Percentiles rank a stretch among this genome's conserved stretches.
Conservation (phyloP, 805 yeast species). For the Candida schatavii region DNA sequence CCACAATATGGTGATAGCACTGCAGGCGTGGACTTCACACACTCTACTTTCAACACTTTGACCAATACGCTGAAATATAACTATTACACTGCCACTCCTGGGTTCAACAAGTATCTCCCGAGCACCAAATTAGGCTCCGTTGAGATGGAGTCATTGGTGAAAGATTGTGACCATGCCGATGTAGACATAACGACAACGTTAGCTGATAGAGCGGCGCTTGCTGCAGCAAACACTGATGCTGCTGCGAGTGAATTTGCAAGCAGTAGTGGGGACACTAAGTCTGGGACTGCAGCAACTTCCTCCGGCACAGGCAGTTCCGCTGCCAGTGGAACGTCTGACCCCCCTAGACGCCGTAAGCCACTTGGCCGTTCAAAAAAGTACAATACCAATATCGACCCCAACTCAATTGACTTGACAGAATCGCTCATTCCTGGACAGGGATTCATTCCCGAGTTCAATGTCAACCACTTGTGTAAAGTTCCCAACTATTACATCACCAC, state of each 20-base stretch:
- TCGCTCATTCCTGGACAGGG: slow-evolving; percentile 44
- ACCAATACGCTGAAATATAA: slow-evolving; percentile 33
- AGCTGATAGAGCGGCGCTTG: not conserved
- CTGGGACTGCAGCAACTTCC: not conserved
- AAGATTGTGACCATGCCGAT: slow-evolving; percentile 28
- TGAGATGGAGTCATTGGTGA: slow-evolving; percentile 34
- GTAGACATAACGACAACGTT: slow-evolving; percentile 9
- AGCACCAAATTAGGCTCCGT: slow-evolving; percentile 26
- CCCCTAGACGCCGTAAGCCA: slow-evolving; percentile 18
- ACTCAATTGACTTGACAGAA: slow-evolving; percentile 37
- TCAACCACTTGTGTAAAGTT: slow-evolving; percentile 38
- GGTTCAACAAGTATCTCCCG: slow-evolving; percentile 19
- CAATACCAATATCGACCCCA: slow-evolving; percentile 35
- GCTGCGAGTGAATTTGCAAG: slow-evolving; percentile 8
- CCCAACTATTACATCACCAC: slow-evolving; percentile 40
- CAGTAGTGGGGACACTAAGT: not conserved
- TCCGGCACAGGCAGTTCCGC: not conserved
- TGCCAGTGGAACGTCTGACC: not conserved
- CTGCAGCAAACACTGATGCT: slow-evolving; percentile 1
- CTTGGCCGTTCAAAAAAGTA: slow-evolving; percentile 30
- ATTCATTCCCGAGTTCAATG: slow-evolving; percentile 39
- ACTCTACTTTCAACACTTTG: slow-evolving; percentile 34
- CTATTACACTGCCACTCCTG: slow-evolving; percentile 30
- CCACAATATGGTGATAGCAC: slow-evolving; percentile 38
- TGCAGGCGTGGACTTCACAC: slow-evolving; percentile 22